Conservation (phyloP, 352 stramenopile species). For the Thalassiosira delicatula region DNA sequence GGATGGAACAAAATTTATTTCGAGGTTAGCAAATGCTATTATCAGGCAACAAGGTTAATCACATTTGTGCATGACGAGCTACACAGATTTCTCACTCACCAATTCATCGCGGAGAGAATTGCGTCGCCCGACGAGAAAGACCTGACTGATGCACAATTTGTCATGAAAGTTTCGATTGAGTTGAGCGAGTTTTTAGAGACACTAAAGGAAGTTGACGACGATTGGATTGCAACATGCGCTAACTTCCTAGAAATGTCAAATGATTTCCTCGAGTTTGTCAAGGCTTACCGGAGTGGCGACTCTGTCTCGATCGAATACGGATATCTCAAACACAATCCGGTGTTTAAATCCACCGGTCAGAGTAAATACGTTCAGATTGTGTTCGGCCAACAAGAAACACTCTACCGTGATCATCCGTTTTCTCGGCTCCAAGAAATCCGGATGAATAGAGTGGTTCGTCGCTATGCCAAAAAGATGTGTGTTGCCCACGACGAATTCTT, state of each 20-base stretch:
- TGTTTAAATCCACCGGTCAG: background rate
- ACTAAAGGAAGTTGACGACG: background rate
- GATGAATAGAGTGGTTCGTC: background rate
- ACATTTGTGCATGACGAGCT: no score
- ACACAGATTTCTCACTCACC: conserved; percentile 7
- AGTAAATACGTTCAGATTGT: background rate
- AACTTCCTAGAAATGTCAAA: background rate
- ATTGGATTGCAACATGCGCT: conserved; percentile 2
- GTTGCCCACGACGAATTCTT: no score
- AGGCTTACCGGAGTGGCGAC: background rate
- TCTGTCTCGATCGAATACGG: background rate
- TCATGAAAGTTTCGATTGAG: no score
- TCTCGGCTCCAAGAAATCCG: background rate
- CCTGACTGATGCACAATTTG: no score
- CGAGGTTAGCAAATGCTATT: conserved; percentile 9
- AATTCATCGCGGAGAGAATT: no score
- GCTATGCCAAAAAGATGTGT: background rate
- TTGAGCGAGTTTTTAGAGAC: background rate
- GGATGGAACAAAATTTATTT: background rate
- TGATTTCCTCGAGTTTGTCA: conserved; percentile 9
- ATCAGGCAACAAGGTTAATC: background rate
- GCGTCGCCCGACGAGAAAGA: no score
- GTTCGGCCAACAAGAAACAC: background rate
- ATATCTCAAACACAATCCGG: background rate
- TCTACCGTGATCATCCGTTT: background rate